Evolutionary conservation across 164 flowering plant species (phyloP).

Genomic region (Berberis vulgaris): DNA sequence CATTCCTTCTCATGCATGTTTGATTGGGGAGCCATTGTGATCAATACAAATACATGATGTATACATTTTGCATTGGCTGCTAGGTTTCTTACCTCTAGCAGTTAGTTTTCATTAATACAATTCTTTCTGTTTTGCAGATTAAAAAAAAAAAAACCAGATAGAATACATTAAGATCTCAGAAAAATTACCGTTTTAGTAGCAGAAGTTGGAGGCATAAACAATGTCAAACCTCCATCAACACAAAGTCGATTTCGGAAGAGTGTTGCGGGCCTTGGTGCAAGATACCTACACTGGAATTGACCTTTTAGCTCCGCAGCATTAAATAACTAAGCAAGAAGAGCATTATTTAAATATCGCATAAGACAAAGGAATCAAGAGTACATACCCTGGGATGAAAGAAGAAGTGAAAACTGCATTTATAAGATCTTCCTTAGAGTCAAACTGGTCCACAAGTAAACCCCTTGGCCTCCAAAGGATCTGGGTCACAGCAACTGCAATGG

Average conservation of each 20-base stretch:
- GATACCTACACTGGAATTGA: slow-evolving; percentile 44
- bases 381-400: slow-evolving; percentile 92
- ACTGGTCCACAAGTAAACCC: slow-evolving; percentile 86
- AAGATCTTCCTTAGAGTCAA: slow-evolving; percentile 88
- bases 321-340: neutral
- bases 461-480: slow-evolving; percentile 87
- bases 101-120: too few species aligned
- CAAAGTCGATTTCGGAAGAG: slow-evolving; percentile 75
- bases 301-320: slow-evolving; percentile 6
- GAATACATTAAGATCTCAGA: neutral
- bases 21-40: too few species aligned
- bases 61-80: too few species aligned
- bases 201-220: slow-evolving; percentile 98
- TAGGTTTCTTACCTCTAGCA: too few species aligned
- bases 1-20: too few species aligned
- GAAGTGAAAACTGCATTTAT: slow-evolving; percentile 88
- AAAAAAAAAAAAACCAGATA: too few species aligned
- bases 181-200: slow-evolving; percentile 68
- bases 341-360: neutral
- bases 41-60: too few species aligned
- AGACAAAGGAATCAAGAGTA: neutral
- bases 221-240: slow-evolving; percentile 88
- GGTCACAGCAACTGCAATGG: slow-evolving; percentile 73
- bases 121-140: too few species aligned
- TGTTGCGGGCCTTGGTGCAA: slow-evolving; percentile 92